Evolutionary conservation across 345 rosid species (phyloP).

Genomic region (Syzygium oleosum): DNA sequence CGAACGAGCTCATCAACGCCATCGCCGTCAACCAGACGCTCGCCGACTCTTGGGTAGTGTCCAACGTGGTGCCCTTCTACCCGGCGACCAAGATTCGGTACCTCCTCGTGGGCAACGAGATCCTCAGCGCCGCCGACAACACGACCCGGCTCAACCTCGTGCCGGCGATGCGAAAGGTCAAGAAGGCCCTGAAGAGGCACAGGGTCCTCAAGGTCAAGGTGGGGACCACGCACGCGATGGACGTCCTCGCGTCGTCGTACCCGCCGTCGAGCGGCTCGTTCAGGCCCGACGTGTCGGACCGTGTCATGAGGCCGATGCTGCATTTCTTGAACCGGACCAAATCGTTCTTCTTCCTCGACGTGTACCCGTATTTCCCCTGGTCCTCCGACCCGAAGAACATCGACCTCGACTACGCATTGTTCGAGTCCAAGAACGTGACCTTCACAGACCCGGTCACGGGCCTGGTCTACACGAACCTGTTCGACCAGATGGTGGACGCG

Average conservation of each 20-base stretch:
- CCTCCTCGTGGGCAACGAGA: constrained; percentile 83
- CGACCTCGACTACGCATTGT: constrained; percentile 59
- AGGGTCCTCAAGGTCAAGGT: constrained; percentile 57
- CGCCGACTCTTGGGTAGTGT: constrained; percentile 57
- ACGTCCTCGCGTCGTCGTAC: constrained; percentile 56
- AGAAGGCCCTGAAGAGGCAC: constrained; percentile 31
- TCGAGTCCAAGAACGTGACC: constrained; percentile 40
- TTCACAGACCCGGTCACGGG: constrained; percentile 59
- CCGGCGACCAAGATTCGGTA: constrained; percentile 67
- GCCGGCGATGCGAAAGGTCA: constrained; percentile 76
- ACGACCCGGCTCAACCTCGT: constrained; percentile 51
- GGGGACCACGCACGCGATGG: constrained; percentile 64
- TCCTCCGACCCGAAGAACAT: constrained; percentile 37
- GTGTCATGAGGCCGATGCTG: constrained; percentile 63
- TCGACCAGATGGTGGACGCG: constrained; percentile 91
- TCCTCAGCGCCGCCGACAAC: constrained; percentile 36
- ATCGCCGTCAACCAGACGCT: constrained; percentile 33
- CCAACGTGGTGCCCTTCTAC: constrained; percentile 27
- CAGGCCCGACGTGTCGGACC: constrained; percentile 47
- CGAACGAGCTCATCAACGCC: constrained; percentile 49
- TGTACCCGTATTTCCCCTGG: constrained; percentile 86
- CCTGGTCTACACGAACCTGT: constrained; percentile 65
- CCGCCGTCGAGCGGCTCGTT: constrained; percentile 90
- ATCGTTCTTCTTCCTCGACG: constrained; percentile 77
- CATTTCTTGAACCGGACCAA: constrained; percentile 81